These are phyloP conservation scores for Vitis vinifera DNA, from an alignment of 164 flowering plant species.

Conservation along the genomic window DNA sequence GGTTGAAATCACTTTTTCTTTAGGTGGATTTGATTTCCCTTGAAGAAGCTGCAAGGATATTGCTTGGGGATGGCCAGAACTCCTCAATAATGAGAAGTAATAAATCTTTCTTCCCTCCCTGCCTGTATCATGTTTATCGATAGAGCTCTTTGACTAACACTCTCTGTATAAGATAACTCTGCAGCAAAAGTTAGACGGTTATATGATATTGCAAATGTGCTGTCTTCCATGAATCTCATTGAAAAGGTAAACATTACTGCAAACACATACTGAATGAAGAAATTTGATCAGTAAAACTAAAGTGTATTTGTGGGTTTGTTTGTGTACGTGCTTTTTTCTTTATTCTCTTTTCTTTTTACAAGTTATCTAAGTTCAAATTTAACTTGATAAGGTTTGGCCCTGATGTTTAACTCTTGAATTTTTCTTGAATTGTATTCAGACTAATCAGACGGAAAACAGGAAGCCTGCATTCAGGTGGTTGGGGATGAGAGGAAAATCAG, in stretches of 20 bases:
- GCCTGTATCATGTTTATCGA: background rate
- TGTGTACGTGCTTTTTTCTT: too few relatives aligned
- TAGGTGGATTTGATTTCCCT: slow-evolving; percentile 72
- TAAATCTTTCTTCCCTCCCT: slow-evolving; percentile 1
- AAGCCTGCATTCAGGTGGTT: slow-evolving; percentile 95
- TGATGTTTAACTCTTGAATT: background rate
- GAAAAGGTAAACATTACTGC: slow-evolving; percentile 62
- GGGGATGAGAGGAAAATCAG: slow-evolving; percentile 45
- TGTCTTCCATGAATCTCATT: slow-evolving; percentile 91
- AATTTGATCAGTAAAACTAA: background rate
- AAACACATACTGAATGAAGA: background rate
- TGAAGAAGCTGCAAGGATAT: slow-evolving; percentile 80
- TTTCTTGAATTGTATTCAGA: slow-evolving; percentile 42
- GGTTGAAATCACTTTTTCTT: background rate
- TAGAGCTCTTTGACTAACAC: slow-evolving; percentile 16
- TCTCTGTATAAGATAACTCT: slow-evolving; percentile 23
- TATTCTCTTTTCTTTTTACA: too few relatives aligned
- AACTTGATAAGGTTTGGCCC: too few relatives aligned
- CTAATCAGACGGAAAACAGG: slow-evolving; percentile 63
- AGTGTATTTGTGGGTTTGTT: background rate
- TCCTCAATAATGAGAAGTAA: slow-evolving; percentile 73
- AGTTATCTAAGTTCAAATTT: background rate
- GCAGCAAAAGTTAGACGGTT: slow-evolving; percentile 92
- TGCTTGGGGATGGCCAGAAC: slow-evolving; percentile 69
- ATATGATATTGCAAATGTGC: slow-evolving; percentile 94